Percentiles rank a stretch among this genome's conserved stretches.
Conservation (phyloP, 805 yeast genomes). For the Metschnikowia henanensis region DNA sequence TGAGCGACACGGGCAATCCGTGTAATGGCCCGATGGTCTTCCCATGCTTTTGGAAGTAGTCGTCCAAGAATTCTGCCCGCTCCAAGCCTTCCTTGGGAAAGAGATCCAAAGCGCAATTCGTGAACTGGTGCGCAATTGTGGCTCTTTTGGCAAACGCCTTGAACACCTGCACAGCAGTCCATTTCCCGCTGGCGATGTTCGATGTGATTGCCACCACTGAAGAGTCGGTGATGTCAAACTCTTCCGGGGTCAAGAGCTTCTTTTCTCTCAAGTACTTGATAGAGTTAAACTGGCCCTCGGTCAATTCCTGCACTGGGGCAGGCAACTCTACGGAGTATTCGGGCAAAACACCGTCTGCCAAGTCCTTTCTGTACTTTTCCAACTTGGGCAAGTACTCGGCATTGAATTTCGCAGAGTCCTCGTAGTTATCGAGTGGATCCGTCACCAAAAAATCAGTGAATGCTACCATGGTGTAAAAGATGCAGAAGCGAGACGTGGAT, state of each 20-base stretch:
- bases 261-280: slow-evolving; percentile 33
- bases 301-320: slow-evolving; percentile 31
- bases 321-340: slow-evolving; percentile 36
- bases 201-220: slow-evolving; percentile 43
- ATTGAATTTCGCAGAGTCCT: slow-evolving; percentile 43
- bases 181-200: slow-evolving; percentile 46
- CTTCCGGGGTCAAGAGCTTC: slow-evolving; percentile 37
- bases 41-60: slow-evolving; percentile 47
- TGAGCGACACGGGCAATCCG: slow-evolving; percentile 65
- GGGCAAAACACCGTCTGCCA: slow-evolving; percentile 43
- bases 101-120: slow-evolving; percentile 60
- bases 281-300: slow-evolving; percentile 37
- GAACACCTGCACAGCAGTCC: slow-evolving; percentile 51
- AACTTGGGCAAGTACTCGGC: slow-evolving; percentile 46
- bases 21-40: slow-evolving; percentile 60
- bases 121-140: slow-evolving; percentile 60
- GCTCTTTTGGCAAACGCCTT: slow-evolving; percentile 68
- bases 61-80: slow-evolving; percentile 56
- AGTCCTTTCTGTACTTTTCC: slow-evolving; percentile 38
- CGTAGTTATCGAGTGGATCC: slow-evolving; percentile 33
- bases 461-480: slow-evolving; percentile 16
- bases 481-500: too few species aligned
- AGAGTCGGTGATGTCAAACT: slow-evolving; percentile 44
- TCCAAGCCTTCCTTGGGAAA: slow-evolving; percentile 60
- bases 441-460: slow-evolving; percentile 28